Percentiles rank a stretch among this genome's conserved stretches.
Conservation (phyloP, 78 protist genomes). For the Planoprotostelium fungivorum region DNA sequence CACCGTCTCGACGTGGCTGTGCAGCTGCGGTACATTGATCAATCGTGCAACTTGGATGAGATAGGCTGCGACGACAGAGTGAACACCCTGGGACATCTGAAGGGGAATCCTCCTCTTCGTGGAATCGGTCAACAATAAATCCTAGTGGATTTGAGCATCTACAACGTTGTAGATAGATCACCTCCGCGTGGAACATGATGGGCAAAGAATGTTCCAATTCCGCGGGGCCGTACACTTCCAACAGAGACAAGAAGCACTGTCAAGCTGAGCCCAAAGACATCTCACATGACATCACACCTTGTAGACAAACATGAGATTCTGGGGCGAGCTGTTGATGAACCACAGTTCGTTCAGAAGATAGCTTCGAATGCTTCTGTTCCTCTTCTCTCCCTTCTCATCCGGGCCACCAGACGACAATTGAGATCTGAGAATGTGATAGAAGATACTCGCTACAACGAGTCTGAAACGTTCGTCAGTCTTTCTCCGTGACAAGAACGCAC, state of each 20-base stretch:
- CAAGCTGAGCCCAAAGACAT: not conserved
- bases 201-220: not conserved
- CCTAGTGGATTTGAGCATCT: not conserved
- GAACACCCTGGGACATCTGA: not conserved
- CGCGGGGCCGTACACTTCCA: not conserved
- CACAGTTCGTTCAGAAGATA: not conserved
- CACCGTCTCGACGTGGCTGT: not conserved
- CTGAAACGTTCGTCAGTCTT: no score
- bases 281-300: no score
- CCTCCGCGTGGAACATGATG: not conserved
- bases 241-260: not conserved
- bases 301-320: not conserved
- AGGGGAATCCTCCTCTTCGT: not conserved
- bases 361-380: not conserved
- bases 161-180: not conserved
- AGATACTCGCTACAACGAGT: not conserved
- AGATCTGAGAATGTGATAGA: not conserved
- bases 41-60: not conserved
- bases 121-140: not conserved
- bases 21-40: not conserved
- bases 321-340: not conserved
- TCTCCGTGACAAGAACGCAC: no score
- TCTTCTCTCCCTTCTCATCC: not conserved
- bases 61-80: not conserved
- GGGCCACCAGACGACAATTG: not conserved